Conservation (phyloP, 305 asterid genomes). For the Caryopteris hybrid region DNA sequence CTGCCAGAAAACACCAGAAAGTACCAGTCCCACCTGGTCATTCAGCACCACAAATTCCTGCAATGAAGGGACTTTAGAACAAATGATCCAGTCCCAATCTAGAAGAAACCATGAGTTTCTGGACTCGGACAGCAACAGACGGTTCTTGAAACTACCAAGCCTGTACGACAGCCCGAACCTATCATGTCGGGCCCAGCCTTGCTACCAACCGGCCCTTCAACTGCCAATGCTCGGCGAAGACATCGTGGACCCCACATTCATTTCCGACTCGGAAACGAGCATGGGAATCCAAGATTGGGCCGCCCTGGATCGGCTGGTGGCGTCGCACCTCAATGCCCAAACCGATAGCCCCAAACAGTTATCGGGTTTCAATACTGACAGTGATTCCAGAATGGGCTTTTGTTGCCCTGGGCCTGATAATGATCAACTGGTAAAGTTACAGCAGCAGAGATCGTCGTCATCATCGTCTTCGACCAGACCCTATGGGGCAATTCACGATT, state of each 20-base stretch:
- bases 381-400: neutral
- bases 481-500: constrained; percentile 6
- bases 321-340: constrained; percentile 41
- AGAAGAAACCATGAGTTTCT: neutral
- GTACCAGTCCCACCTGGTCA: neutral
- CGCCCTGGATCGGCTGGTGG: constrained; percentile 45
- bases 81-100: constrained; percentile 30
- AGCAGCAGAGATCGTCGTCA: constrained; percentile 1
- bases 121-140: constrained; percentile 6
- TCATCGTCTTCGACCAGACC: constrained; percentile 19
- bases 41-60: constrained; percentile 4
- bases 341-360: constrained; percentile 24
- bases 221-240: constrained; percentile 8
- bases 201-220: constrained; percentile 12
- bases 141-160: constrained; percentile 45
- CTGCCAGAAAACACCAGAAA: constrained; percentile 19
- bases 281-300: constrained; percentile 41
- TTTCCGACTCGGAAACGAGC: neutral
- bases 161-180: constrained; percentile 28
- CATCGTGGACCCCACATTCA: neutral
- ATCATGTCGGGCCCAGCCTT: constrained; percentile 3
- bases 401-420: neutral
- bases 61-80: constrained; percentile 42
- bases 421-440: constrained; percentile 14
- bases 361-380: neutral